phyloP scores from a whole-genome alignment of 2,329 filamentous ascomycete species.

The Pseudogymnoascus sp. region DNA sequence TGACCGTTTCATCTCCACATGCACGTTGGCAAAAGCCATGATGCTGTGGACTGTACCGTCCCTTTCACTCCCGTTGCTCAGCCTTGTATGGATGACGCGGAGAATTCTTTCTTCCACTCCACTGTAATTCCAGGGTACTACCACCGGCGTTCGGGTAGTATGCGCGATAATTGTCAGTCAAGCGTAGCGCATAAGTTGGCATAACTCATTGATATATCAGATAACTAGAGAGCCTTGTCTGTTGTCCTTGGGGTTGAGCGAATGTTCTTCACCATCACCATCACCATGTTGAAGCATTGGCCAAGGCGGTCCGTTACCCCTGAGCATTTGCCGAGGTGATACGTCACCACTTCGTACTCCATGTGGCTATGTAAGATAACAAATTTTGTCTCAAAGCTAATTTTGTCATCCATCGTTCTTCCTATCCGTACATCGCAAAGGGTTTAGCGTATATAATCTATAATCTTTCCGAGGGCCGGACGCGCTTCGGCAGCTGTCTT shows the following conservation, averaged over 20 bases:
- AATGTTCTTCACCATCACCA: background rate
- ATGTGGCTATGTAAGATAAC: background rate
- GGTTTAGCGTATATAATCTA: background rate
- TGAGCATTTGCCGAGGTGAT: background rate
- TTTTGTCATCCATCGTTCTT: background rate
- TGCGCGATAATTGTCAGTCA: background rate
- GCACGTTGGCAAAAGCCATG: background rate
- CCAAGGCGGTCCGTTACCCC: background rate
- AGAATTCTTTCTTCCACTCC: background rate
- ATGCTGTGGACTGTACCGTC: background rate
- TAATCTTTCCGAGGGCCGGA: background rate
- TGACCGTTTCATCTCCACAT: background rate
- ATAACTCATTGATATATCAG: background rate
- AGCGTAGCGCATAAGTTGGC: background rate
- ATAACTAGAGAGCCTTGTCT: background rate
- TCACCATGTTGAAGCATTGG: background rate
- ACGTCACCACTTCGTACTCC: background rate
- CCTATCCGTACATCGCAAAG: background rate
- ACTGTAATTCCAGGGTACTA: background rate
- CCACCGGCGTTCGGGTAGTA: background rate
- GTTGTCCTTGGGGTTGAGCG: background rate
- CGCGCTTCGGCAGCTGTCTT: background rate
- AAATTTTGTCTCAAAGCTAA: background rate
- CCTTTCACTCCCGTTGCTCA: background rate
- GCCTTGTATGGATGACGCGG: background rate